These are phyloP conservation scores for Penicillium odoratum DNA, from an alignment of 495 filamentous ascomycete species.

Conservation along the genomic window DNA sequence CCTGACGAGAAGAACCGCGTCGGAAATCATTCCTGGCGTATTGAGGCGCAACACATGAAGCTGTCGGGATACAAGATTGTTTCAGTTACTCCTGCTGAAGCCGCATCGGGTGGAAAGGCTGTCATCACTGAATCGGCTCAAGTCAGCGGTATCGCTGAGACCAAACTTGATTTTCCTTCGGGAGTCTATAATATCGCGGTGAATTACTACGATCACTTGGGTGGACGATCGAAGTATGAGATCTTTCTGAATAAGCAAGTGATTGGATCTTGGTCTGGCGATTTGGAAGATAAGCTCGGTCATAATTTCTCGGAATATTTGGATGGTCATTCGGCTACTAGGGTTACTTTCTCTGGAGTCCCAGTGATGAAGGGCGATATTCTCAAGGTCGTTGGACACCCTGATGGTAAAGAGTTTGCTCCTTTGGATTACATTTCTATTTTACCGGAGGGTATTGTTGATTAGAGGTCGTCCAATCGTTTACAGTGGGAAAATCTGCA, in stretches of 20 bases:
- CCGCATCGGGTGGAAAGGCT: conserved; percentile 49
- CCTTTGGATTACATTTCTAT: conserved; percentile 67
- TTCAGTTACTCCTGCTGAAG: conserved; percentile 54
- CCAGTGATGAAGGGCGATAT: conserved; percentile 53
- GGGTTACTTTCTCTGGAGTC: conserved; percentile 57
- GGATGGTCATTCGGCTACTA: conserved; percentile 63
- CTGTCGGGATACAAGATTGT: conserved; percentile 54
- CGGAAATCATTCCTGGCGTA: conserved; percentile 57
- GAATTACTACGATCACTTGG: conserved; percentile 64
- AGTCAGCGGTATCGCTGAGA: conserved; percentile 49
- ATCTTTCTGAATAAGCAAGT: conserved; percentile 51
- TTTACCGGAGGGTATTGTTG: conserved; percentile 58
- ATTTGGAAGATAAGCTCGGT: conserved; percentile 56
- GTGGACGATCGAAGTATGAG: conserved; percentile 54
- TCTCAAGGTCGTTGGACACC: conserved; percentile 58
- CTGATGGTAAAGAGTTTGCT: conserved; percentile 61
- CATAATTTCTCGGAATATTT: conserved; percentile 56
- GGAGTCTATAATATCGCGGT: conserved; percentile 64
- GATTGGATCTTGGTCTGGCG: conserved; percentile 58
- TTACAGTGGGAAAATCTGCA: too few relatives aligned
- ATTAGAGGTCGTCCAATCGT: conserved; percentile 34
- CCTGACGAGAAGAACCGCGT: conserved; percentile 55
- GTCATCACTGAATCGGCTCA: conserved; percentile 51
- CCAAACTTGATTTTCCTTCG: conserved; percentile 43
- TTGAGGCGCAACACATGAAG: conserved; percentile 65